Evolutionary conservation across 2,329 filamentous ascomycete species (phyloP).

Genomic region (Cadophora luteo-olivacea): DNA sequence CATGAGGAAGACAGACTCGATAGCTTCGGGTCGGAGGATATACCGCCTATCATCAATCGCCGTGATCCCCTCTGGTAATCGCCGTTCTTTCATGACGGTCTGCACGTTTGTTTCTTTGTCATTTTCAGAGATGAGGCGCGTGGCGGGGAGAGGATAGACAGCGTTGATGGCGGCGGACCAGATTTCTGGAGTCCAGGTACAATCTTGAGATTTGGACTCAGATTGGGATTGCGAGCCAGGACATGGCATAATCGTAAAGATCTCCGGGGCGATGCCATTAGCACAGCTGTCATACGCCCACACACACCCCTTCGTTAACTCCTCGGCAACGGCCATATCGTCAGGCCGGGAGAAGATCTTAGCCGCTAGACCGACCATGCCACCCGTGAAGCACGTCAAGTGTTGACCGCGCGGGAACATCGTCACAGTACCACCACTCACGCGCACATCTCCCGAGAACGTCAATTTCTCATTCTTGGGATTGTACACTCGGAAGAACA

Average conservation of each 20-base stretch:
- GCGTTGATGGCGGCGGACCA: conserved; percentile 49
- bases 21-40: conserved; percentile 67
- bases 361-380: conserved; percentile 72
- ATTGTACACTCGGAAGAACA: conserved; percentile 53
- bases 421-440: conserved; percentile 53
- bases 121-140: conserved; percentile 54
- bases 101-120: conserved; percentile 19
- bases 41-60: conserved; percentile 48
- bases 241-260: conserved; percentile 49
- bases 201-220: conserved; percentile 29
- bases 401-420: conserved; percentile 58
- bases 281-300: conserved; percentile 65
- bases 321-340: conserved; percentile 61
- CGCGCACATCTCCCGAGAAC: conserved; percentile 55
- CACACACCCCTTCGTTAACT: conserved; percentile 67
- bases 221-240: no score
- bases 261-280: conserved; percentile 67
- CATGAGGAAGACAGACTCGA: conserved; percentile 72
- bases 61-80: conserved; percentile 36
- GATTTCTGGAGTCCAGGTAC: conserved; percentile 52
- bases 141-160: conserved; percentile 56
- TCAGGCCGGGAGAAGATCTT: conserved; percentile 61
- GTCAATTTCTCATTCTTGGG: conserved; percentile 48
- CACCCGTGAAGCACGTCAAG: conserved; percentile 74
- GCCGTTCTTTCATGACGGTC: conserved; percentile 28